These are phyloP conservation scores for Tephrocybe rancida DNA, from an alignment of 768 basidiomycete species.

Conservation along the genomic window DNA sequence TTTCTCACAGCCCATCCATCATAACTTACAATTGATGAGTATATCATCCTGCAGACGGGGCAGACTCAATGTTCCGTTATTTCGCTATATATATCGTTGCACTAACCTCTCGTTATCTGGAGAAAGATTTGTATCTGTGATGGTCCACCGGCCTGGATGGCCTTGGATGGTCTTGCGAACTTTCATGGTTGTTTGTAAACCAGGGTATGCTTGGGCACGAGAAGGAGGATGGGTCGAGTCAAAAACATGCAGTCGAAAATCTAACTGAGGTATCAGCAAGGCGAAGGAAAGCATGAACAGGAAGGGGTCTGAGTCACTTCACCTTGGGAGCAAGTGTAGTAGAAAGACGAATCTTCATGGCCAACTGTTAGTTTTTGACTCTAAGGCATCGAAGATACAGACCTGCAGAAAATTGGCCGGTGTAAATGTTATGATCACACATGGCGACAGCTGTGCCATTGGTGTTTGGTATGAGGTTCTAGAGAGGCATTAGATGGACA, in stretches of 20 bases:
- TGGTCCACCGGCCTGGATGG: slow-evolving; percentile 83
- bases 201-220: slow-evolving; percentile 17
- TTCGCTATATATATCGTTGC: not conserved
- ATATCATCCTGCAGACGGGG: slow-evolving; percentile 69
- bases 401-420: slow-evolving; percentile 84
- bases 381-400: slow-evolving; percentile 4
- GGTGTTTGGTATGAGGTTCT: slow-evolving; percentile 80
- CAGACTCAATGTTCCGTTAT: not conserved
- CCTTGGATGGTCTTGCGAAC: slow-evolving; percentile 72
- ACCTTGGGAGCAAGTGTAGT: slow-evolving; percentile 92
- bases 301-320: slow-evolving; percentile 4
- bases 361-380: slow-evolving; percentile 7
- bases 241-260: slow-evolving; percentile 90
- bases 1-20: not conserved
- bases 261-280: slow-evolving; percentile 36
- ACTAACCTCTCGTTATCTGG: slow-evolving; percentile 82
- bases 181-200: slow-evolving; percentile 46
- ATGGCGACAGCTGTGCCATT: slow-evolving; percentile 79
- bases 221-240: slow-evolving; percentile 60
- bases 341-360: slow-evolving; percentile 85
- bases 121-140: slow-evolving; percentile 92
- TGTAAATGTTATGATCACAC: slow-evolving; percentile 77
- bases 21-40: slow-evolving; percentile 78
- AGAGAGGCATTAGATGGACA: not conserved
- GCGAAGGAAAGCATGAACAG: not conserved